These are phyloP conservation scores for Astraeus odoratus DNA, from an alignment of 768 basidiomycete genomes.

Conservation along the genomic window DNA sequence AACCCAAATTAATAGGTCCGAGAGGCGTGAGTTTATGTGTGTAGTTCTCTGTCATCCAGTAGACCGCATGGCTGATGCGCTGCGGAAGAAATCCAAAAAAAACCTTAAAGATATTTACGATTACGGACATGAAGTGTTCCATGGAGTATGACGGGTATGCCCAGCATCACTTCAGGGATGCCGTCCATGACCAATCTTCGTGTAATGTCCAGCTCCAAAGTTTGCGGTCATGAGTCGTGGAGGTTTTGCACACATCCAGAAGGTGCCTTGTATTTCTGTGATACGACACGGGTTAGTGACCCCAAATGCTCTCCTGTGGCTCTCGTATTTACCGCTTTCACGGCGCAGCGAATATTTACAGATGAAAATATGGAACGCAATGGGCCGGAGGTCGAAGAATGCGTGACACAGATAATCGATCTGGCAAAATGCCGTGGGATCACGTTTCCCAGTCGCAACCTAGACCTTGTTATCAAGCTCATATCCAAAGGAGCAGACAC, in stretches of 20 bases:
- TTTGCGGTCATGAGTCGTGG: not conserved
- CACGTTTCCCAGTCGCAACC: not conserved
- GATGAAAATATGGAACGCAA: constrained; percentile 4
- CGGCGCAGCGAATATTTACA: constrained; percentile 6
- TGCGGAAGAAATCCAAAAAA: too few species aligned
- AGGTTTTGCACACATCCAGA: constrained; percentile 21
- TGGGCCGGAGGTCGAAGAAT: not conserved
- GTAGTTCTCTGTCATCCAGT: not conserved
- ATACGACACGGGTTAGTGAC: constrained; percentile 9
- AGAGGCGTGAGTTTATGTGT: constrained; percentile 1
- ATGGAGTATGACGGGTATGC: not conserved
- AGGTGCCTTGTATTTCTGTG: constrained; percentile 19
- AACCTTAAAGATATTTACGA: not conserved
- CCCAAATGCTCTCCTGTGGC: not conserved
- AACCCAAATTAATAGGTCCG: not conserved
- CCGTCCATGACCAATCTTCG: not conserved
- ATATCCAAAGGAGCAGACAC: not conserved
- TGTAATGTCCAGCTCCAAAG: not conserved
- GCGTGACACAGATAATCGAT: not conserved
- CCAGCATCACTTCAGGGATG: too few species aligned
- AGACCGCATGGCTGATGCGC: too few species aligned
- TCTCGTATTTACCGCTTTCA: not conserved
- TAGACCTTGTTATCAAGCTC: constrained; percentile 7
- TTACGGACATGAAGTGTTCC: not conserved
- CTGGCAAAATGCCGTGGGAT: constrained; percentile 1